Evolutionary conservation across 768 basidiomycete species (phyloP).

Genomic region (Imleria badia): DNA sequence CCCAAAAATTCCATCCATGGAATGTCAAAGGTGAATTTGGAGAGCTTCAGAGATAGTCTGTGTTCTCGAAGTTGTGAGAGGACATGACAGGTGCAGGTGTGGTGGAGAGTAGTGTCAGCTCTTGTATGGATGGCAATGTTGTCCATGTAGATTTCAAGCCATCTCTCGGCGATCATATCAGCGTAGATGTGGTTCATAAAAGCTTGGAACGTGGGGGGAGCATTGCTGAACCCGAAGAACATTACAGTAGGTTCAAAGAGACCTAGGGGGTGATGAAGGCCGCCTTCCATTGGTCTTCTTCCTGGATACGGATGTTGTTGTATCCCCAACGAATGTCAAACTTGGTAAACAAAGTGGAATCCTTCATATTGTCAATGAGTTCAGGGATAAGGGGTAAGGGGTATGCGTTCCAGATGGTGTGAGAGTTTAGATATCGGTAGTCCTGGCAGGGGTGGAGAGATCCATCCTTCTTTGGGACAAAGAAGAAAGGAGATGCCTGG

Average conservation of each 20-base stretch:
- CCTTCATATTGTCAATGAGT: not conserved
- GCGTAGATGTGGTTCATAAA: not conserved
- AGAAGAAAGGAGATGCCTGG: not conserved
- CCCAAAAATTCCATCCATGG: too few relatives aligned
- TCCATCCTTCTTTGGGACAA: not conserved
- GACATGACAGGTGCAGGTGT: too few relatives aligned
- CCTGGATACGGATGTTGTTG: not conserved
- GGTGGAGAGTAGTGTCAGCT: too few relatives aligned
- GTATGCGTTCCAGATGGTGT: not conserved
- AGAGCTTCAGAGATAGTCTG: too few relatives aligned
- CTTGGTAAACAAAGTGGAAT: not conserved
- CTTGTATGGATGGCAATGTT: too few relatives aligned
- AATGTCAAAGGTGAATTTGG: too few relatives aligned
- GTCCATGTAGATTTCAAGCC: too few relatives aligned
- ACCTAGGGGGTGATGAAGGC: not conserved
- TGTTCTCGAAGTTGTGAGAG: too few relatives aligned
- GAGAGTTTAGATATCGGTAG: not conserved
- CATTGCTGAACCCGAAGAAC: not conserved
- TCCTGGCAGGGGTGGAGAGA: not conserved
- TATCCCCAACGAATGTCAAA: not conserved
- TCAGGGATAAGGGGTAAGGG: not conserved
- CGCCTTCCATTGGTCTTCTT: not conserved
- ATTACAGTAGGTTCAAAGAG: not conserved
- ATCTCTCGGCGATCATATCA: too few relatives aligned
- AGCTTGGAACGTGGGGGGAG: not conserved